phyloP scores from a whole-genome alignment of 306 rosid genomes.

The Prunus persica region Prunus_persica_NCBIv2 NC_034009.1:38715501-38716000 shows the following conservation, averaged over 20 bases:
- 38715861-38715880: not conserved
- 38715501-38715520: not conserved
- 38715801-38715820: not conserved
- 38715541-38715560: not conserved
- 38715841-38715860: not conserved
- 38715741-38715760: too few relatives aligned
- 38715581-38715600: not conserved
- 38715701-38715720: not conserved
- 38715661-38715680: not conserved
- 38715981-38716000: not conserved
- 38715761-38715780: too few relatives aligned
- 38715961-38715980: not conserved
- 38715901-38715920: not conserved
- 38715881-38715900: too few relatives aligned
- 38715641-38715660: not conserved
- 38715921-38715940: not conserved
- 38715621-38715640: not conserved
- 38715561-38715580: not conserved
- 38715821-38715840: not conserved
- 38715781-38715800: not conserved
- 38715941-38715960: not conserved
- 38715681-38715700: not conserved
- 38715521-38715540: not conserved
- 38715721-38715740: not conserved
- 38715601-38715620: not conserved